phyloP scores from a whole-genome alignment of 2,329 filamentous ascomycete genomes.

The Diaporthe humulicola region DNA sequence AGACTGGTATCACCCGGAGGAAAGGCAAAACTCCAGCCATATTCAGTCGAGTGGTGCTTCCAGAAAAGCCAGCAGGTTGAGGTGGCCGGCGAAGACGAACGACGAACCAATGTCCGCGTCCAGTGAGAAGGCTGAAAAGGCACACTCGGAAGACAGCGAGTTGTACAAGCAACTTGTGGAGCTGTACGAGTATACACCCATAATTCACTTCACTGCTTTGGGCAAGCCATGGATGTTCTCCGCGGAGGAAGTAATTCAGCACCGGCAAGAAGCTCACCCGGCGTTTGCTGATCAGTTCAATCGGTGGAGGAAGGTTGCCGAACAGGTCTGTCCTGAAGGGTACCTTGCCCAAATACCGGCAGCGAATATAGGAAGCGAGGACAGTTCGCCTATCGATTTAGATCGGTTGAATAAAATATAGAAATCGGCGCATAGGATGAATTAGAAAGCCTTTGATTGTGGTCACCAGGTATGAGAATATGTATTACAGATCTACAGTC shows the following conservation, averaged over 20 bases:
- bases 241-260: background rate
- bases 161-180: slow-evolving; percentile 2
- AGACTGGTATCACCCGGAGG: slow-evolving; percentile 20
- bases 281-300: background rate
- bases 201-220: slow-evolving; percentile 24
- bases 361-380: background rate
- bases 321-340: background rate
- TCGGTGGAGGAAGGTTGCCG: background rate
- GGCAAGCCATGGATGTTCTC: slow-evolving; percentile 13
- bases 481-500: background rate
- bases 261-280: slow-evolving; percentile 6
- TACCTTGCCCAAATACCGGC: background rate
- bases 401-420: background rate
- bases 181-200: slow-evolving; percentile 8
- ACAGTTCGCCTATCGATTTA: too few relatives aligned
- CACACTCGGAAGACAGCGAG: background rate
- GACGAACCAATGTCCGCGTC: background rate
- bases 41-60: rapidly evolving
- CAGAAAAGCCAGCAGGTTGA: background rate
- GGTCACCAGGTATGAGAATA: background rate
- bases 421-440: too few relatives aligned
- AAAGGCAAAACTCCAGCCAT: background rate
- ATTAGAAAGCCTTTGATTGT: background rate
- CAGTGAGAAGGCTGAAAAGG: too few relatives aligned
- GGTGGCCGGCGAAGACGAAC: background rate